Percentiles rank a stretch among this genome's conserved stretches.
phyloP scores from a whole-genome alignment of 371 early-diverging fungal genomes.

The Phascolomyces articulosus region DNA sequence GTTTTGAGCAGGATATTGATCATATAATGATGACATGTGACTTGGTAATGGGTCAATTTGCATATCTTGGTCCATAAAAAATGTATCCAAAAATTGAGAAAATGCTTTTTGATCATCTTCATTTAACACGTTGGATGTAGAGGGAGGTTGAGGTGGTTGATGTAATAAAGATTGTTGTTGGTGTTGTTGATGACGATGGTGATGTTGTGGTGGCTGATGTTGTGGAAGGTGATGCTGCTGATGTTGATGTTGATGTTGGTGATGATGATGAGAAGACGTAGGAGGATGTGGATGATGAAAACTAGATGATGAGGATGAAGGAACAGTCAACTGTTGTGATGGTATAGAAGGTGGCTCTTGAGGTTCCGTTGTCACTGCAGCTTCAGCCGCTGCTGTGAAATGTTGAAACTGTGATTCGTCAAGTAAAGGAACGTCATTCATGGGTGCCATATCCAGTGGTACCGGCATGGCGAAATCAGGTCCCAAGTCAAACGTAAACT shows the following conservation, averaged over 20 bases:
- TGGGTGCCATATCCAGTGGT: slow-evolving; percentile 36
- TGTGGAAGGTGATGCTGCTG: too few species aligned
- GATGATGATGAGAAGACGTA: slow-evolving; percentile 6
- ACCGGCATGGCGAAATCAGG: slow-evolving; percentile 52
- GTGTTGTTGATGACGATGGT: slow-evolving; percentile 2
- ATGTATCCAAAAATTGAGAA: slow-evolving; percentile 45
- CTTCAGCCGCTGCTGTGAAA: neutral
- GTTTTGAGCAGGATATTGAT: slow-evolving; percentile 5
- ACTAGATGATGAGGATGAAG: neutral
- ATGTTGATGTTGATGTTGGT: too few species aligned
- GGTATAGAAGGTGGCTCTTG: too few species aligned
- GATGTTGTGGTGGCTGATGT: slow-evolving; percentile 2
- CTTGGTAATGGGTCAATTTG: slow-evolving; percentile 24
- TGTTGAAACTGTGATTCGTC: slow-evolving; percentile 17
- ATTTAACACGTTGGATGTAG: slow-evolving; percentile 21
- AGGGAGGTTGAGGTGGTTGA: neutral
- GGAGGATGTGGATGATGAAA: neutral
- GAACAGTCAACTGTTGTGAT: neutral
- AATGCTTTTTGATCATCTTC: slow-evolving; percentile 50
- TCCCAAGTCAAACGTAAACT: slow-evolving; percentile 51
- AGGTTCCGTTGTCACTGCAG: neutral
- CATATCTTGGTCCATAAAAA: slow-evolving; percentile 45
- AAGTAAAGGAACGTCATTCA: slow-evolving; percentile 7
- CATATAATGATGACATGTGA: slow-evolving; percentile 20
- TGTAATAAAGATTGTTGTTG: neutral